Percentiles rank a stretch among this genome's conserved stretches.
phyloP scores from a whole-genome alignment of 2,329 filamentous ascomycete species.

The Chaetomiaceae sp. region DNA sequence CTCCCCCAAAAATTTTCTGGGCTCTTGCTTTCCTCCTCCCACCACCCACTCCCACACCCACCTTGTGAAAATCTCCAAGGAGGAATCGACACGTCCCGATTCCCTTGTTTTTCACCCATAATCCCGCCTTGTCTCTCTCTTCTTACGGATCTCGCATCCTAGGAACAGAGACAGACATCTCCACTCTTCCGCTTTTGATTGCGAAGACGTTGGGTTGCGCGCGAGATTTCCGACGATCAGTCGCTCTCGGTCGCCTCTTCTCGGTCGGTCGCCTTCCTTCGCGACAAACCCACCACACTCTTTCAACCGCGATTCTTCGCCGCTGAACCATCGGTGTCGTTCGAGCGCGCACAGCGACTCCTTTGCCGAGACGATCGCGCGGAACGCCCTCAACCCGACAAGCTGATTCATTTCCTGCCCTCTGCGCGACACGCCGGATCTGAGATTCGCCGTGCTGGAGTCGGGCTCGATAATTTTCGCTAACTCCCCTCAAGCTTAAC shows the following conservation, averaged over 20 bases:
- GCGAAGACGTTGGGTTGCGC: constrained; percentile 12
- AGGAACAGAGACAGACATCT: constrained; percentile 22
- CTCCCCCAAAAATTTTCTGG: constrained; percentile 22
- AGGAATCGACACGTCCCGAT: constrained; percentile 21
- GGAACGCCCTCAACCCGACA: not conserved
- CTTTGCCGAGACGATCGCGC: constrained; percentile 2
- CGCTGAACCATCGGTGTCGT: constrained; percentile 14
- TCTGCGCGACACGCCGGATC: constrained; percentile 24
- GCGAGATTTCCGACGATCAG: constrained; percentile 8
- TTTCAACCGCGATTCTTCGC: constrained; percentile 20
- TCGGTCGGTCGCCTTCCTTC: constrained; percentile 17
- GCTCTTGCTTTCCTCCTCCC: constrained; percentile 16
- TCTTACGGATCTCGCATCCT: constrained; percentile 18
- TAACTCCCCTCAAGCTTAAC: constrained; percentile 11
- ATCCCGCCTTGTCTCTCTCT: constrained; percentile 20
- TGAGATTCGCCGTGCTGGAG: constrained; percentile 28
- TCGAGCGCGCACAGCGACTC: constrained; percentile 11
- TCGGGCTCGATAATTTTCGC: constrained; percentile 10
- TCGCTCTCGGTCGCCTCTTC: constrained; percentile 18
- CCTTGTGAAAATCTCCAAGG: constrained; percentile 22
- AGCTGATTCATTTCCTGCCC: constrained; percentile 20
- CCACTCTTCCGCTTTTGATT: constrained; percentile 22
- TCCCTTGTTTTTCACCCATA: constrained; percentile 19
- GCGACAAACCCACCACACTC: constrained; percentile 22
- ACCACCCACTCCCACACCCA: constrained; percentile 19